These are phyloP conservation scores for Rubroshorea leprosula DNA, from an alignment of 345 rosid species.

Conservation along the genomic window DNA sequence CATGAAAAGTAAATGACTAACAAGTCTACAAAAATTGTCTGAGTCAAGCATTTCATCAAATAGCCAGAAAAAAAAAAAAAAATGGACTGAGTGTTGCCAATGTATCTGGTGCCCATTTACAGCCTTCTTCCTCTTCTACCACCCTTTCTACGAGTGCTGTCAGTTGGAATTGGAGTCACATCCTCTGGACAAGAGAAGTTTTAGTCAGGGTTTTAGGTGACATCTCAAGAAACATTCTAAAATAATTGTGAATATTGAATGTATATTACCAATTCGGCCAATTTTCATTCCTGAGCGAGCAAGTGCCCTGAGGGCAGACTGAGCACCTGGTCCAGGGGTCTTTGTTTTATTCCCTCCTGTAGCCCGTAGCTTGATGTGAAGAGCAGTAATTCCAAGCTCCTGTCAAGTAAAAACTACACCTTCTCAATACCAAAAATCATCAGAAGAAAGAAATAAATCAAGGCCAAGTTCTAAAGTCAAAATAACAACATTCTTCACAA, in stretches of 20 bases:
- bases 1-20: neutral
- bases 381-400: slow-evolving; percentile 71
- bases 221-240: neutral
- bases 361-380: slow-evolving; percentile 71
- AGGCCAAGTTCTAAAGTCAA: no score
- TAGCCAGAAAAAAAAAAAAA: neutral
- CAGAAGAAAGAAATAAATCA: neutral
- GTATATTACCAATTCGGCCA: slow-evolving; percentile 68
- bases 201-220: neutral
- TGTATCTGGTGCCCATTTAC: slow-evolving; percentile 17
- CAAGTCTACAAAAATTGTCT: neutral
- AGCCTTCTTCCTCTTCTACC: slow-evolving; percentile 86
- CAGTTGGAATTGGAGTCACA: slow-evolving; percentile 72
- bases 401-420: neutral
- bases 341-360: slow-evolving; percentile 78
- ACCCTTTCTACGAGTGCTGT: slow-evolving; percentile 78
- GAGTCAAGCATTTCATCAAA: neutral
- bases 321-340: slow-evolving; percentile 84
- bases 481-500: no score
- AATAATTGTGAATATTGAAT: neutral
- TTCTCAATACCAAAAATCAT: neutral
- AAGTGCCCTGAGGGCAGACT: slow-evolving; percentile 70
- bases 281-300: slow-evolving; percentile 85
- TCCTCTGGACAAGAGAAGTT: slow-evolving; percentile 47
- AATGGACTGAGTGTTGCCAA: neutral